phyloP scores from a whole-genome alignment of 2,329 filamentous ascomycete genomes.

The Trichoderma koningii region DNA sequence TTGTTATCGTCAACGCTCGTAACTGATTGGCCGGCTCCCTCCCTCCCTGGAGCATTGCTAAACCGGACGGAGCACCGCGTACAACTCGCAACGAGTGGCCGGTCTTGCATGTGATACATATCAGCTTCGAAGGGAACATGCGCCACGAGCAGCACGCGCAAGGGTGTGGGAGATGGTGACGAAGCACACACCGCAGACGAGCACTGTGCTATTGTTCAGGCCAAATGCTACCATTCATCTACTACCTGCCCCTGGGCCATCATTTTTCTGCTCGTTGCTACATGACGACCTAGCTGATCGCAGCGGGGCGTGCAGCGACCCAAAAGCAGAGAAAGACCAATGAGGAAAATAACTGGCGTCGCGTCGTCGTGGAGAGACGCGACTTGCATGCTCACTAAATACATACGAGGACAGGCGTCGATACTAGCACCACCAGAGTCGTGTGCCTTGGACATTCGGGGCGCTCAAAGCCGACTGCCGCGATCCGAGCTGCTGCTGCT shows the following conservation, averaged over 20 bases:
- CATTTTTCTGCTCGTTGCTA: constrained; percentile 4
- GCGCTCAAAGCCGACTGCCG: constrained; percentile 25
- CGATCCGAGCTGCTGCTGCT: background rate
- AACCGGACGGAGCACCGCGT: constrained; percentile 2
- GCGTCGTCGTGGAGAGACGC: constrained; percentile 21
- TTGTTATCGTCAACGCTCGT: constrained; percentile 15
- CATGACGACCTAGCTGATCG: constrained; percentile 22
- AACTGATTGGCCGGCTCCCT: constrained; percentile 7
- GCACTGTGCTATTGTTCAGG: background rate
- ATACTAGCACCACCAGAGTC: constrained; percentile 1
- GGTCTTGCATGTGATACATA: constrained; percentile 8
- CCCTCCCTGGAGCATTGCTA: background rate
- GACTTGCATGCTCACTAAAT: constrained; percentile 22
- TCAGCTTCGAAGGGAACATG: background rate
- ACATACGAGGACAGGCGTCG: constrained; percentile 7
- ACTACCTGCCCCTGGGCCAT: constrained; percentile 16
- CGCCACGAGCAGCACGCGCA: background rate
- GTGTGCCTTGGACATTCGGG: background rate
- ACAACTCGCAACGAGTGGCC: constrained; percentile 3
- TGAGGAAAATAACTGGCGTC: constrained; percentile 23
- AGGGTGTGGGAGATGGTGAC: background rate
- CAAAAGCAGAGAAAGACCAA: constrained; percentile 22
- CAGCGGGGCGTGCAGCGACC: constrained; percentile 21
- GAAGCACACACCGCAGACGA: constrained; percentile 6
- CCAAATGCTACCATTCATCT: constrained; percentile 20